Evolutionary conservation across 192 early-diverging fungal genomes (phyloP).

Genomic region (Ambispora gerdemannii): DNA sequence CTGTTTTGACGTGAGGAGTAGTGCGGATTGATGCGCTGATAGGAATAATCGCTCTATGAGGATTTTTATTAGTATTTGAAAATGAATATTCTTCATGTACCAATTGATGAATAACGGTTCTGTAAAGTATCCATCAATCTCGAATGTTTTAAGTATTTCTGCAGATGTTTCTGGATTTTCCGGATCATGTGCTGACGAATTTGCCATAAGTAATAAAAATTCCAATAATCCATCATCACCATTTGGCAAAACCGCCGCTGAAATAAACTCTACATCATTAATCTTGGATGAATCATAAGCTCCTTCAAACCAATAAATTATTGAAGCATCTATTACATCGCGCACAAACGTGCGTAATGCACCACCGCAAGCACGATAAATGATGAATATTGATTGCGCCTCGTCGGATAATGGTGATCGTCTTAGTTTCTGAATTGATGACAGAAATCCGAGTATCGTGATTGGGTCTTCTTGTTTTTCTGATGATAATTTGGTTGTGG

Average conservation of each 20-base stretch:
- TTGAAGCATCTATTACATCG: neutral
- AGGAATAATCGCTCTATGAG: neutral
- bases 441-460: constrained; percentile 11
- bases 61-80: constrained; percentile 14
- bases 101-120: neutral
- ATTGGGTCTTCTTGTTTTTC: neutral
- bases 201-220: neutral
- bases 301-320: constrained; percentile 25
- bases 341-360: neutral
- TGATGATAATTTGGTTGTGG: neutral
- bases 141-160: neutral
- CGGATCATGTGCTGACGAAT: neutral
- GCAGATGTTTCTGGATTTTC: neutral
- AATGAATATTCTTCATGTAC: constrained; percentile 20
- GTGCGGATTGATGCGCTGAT: neutral
- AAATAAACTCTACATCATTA: neutral
- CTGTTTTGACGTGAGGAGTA: neutral
- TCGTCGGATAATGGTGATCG: neutral
- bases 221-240: neutral
- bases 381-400: constrained; percentile 3
- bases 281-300: neutral
- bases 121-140: neutral
- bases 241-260: too few species aligned
- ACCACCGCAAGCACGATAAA: neutral
- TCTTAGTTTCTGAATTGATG: constrained; percentile 11